phyloP scores from a whole-genome alignment of 108 stramenopile species.

The Cyclotella cryptica region DNA sequence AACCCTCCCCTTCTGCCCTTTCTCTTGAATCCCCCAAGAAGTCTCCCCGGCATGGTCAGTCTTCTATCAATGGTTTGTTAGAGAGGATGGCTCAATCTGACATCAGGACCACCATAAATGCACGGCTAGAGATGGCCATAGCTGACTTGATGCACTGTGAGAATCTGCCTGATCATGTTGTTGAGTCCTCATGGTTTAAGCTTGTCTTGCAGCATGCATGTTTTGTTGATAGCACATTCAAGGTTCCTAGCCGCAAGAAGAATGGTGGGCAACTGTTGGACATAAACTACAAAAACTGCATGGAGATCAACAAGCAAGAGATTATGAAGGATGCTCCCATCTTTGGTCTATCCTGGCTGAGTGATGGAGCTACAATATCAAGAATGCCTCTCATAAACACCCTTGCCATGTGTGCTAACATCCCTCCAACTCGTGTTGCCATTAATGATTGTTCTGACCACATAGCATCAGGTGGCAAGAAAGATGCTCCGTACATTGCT shows the following conservation, averaged over 20 bases:
- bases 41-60: not conserved
- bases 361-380: not conserved
- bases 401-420: not conserved
- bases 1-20: too few species aligned
- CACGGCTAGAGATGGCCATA: conserved; percentile 24
- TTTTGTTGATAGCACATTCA: conserved; percentile 9
- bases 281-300: conserved; percentile 6
- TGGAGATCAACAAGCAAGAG: conserved; percentile 2
- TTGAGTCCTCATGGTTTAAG: conserved; percentile 7
- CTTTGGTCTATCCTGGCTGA: too few species aligned
- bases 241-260: not conserved
- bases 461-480: conserved; percentile 34
- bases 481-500: conserved; percentile 21
- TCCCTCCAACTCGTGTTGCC: not conserved
- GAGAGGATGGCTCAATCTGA: not conserved
- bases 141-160: not conserved
- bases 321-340: not conserved
- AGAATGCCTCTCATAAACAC: not conserved
- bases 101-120: not conserved
- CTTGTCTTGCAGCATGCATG: conserved; percentile 1
- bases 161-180: conserved; percentile 9
- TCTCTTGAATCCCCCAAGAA: too few species aligned
- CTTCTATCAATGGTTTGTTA: too few species aligned
- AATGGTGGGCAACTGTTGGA: conserved; percentile 30
- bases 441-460: conserved; percentile 29